Base-by-base conservation (phyloP, 2,329 filamentous ascomycete genomes). In the Ampelomyces quisqualis region DNA sequence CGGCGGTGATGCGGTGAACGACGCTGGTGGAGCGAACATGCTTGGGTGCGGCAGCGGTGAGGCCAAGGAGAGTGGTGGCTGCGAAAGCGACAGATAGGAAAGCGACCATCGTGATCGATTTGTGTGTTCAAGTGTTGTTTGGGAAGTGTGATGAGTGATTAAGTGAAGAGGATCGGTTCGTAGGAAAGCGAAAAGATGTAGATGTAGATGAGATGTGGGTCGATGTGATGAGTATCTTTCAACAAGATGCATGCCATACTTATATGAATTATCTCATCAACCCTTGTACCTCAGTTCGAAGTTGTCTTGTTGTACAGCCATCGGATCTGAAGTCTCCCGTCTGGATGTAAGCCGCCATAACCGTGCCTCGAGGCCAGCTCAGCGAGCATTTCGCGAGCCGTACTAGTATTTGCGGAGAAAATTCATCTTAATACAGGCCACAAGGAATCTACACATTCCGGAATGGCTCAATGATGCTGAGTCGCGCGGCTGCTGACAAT, bases 1-100 rank as follows among this genome's bases (percentile, higher is more conserved):
- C 60, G 9, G 57, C 61, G 26, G 47, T 50, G 46, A 64, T 54
- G 42, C 58, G 56, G 40, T 66, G 57, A 29, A 51, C 50, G 22
- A 62, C 53, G 8, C 59, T 58, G 18, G 60, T 63, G 8, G 41
- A 31, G 21, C 35, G 46, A 26, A 53, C 15, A 17, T 40, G 27
- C 33, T 45, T 40, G 39, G 57, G 55, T 9, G 46, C 51, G 27
- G 52, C 53, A 23, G 49, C 21, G 10, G 48, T 38, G 49, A 58
- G 31, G 44, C 50, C 41, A 23, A 62, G 20, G 35, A 64, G 8
- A 28, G 51, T 33, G 33, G 58, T 42, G 21, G 53, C 41, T 28
- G 56, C 42, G 14, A 56, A 7, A 34, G 38, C 40, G 43, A 62
- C 32, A 34, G 51, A 50, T 8, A 50, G 55, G 45, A 56, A 53